phyloP scores from a whole-genome alignment of 2,329 filamentous ascomycete species.

The Zasmidium cellare region DNA sequence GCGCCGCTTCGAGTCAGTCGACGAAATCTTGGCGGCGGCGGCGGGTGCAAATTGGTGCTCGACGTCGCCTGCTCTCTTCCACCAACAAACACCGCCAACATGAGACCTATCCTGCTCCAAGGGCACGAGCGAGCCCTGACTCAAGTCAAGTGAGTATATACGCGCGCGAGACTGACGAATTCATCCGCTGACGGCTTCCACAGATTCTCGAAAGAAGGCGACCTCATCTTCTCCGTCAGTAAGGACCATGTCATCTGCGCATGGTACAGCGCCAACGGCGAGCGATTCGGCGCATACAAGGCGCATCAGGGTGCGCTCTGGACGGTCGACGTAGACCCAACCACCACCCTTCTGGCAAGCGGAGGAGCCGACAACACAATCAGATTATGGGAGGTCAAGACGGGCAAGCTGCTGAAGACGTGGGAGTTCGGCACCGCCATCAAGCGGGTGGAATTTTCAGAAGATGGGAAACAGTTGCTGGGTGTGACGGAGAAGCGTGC shows the following conservation, averaged over 20 bases:
- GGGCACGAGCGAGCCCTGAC: conserved; percentile 65
- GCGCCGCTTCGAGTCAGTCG: background rate
- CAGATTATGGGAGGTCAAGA: conserved; percentile 93
- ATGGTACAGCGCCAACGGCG: conserved; percentile 97
- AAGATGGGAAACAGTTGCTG: conserved; percentile 85
- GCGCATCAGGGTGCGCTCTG: conserved; percentile 98
- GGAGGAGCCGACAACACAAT: conserved; percentile 98
- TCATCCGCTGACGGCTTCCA: conserved; percentile 16
- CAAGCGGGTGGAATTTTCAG: conserved; percentile 96
- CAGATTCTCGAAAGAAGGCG: conserved; percentile 90
- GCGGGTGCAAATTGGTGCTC: background rate
- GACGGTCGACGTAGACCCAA: conserved; percentile 96
- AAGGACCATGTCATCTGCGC: conserved; percentile 97
- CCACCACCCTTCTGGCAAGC: conserved; percentile 85
- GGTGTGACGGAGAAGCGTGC: conserved; percentile 98
- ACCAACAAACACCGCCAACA: conserved; percentile 53
- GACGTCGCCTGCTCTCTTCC: conserved; percentile 1
- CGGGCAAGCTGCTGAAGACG: conserved; percentile 87
- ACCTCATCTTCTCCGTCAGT: conserved; percentile 91
- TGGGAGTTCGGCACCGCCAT: conserved; percentile 98
- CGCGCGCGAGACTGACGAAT: background rate
- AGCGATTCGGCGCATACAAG: conserved; percentile 93
- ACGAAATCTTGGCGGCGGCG: conserved; percentile 3
- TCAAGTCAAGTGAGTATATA: conserved; percentile 27
- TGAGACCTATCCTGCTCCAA: conserved; percentile 95